Conservation (phyloP, 352 stramenopile genomes). For the Pythium pyrilobum region DNA sequence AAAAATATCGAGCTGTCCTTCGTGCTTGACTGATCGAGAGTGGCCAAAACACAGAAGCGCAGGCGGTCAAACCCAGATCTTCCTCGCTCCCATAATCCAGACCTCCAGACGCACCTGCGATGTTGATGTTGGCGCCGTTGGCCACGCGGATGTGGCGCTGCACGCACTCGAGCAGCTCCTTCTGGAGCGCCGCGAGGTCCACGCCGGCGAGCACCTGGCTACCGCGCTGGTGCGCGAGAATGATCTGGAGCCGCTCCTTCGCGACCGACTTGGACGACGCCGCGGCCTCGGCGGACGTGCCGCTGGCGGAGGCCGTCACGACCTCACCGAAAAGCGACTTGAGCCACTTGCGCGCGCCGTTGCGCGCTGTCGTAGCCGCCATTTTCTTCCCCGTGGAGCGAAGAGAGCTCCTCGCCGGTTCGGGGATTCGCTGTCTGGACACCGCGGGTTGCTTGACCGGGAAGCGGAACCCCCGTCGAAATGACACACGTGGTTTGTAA, state of each 20-base stretch:
- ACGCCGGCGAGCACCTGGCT: conserved; percentile 80
- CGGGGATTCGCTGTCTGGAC: too few relatives aligned
- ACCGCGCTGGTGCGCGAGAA: conserved; percentile 82
- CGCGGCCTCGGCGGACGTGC: conserved; percentile 10
- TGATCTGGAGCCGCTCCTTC: conserved; percentile 88
- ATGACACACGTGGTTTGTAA: too few relatives aligned
- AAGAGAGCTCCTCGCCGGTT: too few relatives aligned
- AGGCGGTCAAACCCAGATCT: neutral
- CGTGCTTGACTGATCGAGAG: conserved; percentile 83
- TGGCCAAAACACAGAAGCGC: neutral
- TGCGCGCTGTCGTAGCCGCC: conserved; percentile 39
- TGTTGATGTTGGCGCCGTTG: conserved; percentile 86
- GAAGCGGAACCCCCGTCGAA: too few relatives aligned
- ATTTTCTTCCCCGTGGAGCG: too few relatives aligned
- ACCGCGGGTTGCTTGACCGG: too few relatives aligned
- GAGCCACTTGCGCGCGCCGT: conserved; percentile 78
- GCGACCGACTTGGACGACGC: conserved; percentile 73
- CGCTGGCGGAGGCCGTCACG: conserved; percentile 16
- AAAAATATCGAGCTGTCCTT: conserved; percentile 86
- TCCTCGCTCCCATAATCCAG: too few relatives aligned
- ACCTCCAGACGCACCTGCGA: conserved; percentile 49
- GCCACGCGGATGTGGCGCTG: conserved; percentile 85
- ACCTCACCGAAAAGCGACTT: conserved; percentile 64
- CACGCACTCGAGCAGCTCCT: conserved; percentile 81
- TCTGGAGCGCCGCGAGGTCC: conserved; percentile 69